Evolutionary conservation across 2,329 filamentous ascomycete genomes (phyloP).

Genomic region (Alternaria solani): DNA sequence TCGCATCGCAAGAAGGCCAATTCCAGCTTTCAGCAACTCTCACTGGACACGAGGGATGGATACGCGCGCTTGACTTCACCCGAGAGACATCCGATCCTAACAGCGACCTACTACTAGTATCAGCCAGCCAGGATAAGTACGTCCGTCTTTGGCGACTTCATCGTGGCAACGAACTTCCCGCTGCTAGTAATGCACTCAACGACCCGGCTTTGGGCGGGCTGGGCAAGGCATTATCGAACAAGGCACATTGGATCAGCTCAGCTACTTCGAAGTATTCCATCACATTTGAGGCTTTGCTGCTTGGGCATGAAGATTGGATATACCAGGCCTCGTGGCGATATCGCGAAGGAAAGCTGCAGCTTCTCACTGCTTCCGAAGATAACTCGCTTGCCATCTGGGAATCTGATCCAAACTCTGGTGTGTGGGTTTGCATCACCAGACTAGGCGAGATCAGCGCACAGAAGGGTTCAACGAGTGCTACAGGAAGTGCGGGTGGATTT

Average conservation of each 20-base stretch:
- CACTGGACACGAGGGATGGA: conserved; percentile 92
- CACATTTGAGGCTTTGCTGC: conserved; percentile 90
- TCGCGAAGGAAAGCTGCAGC: conserved; percentile 65
- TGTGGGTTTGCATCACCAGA: conserved; percentile 87
- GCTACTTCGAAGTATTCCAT: conserved; percentile 72
- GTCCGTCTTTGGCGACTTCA: conserved; percentile 91
- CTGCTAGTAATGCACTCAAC: conserved; percentile 61
- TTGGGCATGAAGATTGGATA: conserved; percentile 98
- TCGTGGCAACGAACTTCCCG: conserved; percentile 70
- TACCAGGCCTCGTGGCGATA: conserved; percentile 83
- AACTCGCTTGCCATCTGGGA: conserved; percentile 96
- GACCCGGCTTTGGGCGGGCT: conserved; percentile 67
- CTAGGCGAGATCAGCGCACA: conserved; percentile 93
- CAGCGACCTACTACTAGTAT: conserved; percentile 82
- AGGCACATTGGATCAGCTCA: conserved; percentile 78
- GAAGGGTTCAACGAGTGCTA: conserved; percentile 95
- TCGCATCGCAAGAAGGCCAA: conserved; percentile 64
- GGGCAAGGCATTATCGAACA: conserved; percentile 84
- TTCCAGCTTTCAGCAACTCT: conserved; percentile 81
- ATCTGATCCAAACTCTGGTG: conserved; percentile 79
- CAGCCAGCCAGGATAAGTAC: conserved; percentile 97
- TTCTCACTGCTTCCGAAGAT: conserved; percentile 91
- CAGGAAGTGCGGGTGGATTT: conserved; percentile 93
- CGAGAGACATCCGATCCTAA: conserved; percentile 63
- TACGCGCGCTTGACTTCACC: conserved; percentile 83